phyloP scores from a whole-genome alignment of 306 rosid species.

The Sphenostylis stenocarpa region DNA sequence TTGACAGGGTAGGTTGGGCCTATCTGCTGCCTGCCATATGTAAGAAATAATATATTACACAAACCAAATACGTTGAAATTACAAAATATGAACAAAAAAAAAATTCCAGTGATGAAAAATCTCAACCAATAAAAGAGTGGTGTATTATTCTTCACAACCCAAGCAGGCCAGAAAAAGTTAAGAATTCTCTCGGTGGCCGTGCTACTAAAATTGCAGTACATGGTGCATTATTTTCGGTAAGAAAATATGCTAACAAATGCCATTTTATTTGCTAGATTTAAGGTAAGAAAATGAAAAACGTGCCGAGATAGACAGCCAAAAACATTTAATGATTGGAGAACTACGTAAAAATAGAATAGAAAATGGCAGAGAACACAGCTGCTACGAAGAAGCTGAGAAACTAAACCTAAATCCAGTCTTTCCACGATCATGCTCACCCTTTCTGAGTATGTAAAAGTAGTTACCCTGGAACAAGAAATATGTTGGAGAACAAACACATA shows the following conservation, averaged over 20 bases:
- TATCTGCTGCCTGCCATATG: no score
- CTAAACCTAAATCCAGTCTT: slow-evolving; percentile 85
- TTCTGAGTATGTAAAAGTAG: slow-evolving; percentile 69
- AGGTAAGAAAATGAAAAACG: slow-evolving; percentile 15
- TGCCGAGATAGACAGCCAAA: not conserved
- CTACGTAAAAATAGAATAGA: not conserved
- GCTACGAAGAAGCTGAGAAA: slow-evolving; percentile 72
- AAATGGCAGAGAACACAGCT: not conserved
- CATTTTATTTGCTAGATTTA: slow-evolving; percentile 15
- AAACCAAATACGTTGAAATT: not conserved
- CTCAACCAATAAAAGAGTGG: not conserved
- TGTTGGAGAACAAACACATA: slow-evolving; percentile 20
- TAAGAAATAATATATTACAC: not conserved
- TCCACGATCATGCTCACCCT: slow-evolving; percentile 67
- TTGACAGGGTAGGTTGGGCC: not conserved
- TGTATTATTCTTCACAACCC: not conserved
- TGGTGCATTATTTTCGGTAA: not conserved
- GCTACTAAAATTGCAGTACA: slow-evolving; percentile 4
- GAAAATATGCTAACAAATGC: not conserved
- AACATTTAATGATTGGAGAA: not conserved
- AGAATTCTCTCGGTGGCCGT: slow-evolving; percentile 14
- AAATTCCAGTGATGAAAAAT: not conserved
- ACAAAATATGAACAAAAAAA: no score
- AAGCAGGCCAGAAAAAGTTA: not conserved
- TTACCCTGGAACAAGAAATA: slow-evolving; percentile 61